Evolutionary conservation across 2,329 filamentous ascomycete genomes (phyloP).

Genomic region (Hymenoscyphus salicellus): DNA sequence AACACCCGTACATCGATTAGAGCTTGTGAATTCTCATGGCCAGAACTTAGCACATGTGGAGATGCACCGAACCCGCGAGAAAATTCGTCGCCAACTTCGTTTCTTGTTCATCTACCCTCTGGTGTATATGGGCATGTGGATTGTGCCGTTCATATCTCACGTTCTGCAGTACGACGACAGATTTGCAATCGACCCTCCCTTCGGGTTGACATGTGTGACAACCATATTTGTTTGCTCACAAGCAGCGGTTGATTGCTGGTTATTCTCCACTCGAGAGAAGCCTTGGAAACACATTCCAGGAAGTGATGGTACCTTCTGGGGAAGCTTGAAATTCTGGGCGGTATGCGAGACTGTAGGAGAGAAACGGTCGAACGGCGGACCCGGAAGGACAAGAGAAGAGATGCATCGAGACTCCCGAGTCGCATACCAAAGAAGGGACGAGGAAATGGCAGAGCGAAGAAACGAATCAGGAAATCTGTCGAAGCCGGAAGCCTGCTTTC

Average conservation of each 20-base stretch:
- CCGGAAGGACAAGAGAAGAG: constrained; percentile 51
- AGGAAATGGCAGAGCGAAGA: constrained; percentile 43
- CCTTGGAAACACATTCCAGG: constrained; percentile 62
- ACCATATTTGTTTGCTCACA: constrained; percentile 61
- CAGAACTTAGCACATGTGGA: constrained; percentile 35
- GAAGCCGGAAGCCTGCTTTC: constrained; percentile 1
- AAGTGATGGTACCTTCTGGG: constrained; percentile 39
- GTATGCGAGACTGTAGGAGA: constrained; percentile 25
- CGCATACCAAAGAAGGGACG: constrained; percentile 48
- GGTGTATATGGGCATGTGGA: constrained; percentile 70
- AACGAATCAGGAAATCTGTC: constrained; percentile 12
- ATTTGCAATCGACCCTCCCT: constrained; percentile 51
- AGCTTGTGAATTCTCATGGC: constrained; percentile 29
- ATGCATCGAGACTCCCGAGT: constrained; percentile 49
- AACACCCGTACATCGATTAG: constrained; percentile 24
- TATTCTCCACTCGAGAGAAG: constrained; percentile 68
- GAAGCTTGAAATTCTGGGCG: constrained; percentile 36
- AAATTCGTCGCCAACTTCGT: constrained; percentile 65
- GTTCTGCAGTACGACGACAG: constrained; percentile 55
- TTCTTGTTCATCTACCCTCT: constrained; percentile 74
- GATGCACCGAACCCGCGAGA: constrained; percentile 45
- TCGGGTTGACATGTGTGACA: constrained; percentile 52
- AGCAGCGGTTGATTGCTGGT: constrained; percentile 63
- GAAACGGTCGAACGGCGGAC: constrained; percentile 35
- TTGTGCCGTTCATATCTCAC: constrained; percentile 66